phyloP scores from a whole-genome alignment of 345 rosid genomes.

The Lumnitzera racemosa region DNA sequence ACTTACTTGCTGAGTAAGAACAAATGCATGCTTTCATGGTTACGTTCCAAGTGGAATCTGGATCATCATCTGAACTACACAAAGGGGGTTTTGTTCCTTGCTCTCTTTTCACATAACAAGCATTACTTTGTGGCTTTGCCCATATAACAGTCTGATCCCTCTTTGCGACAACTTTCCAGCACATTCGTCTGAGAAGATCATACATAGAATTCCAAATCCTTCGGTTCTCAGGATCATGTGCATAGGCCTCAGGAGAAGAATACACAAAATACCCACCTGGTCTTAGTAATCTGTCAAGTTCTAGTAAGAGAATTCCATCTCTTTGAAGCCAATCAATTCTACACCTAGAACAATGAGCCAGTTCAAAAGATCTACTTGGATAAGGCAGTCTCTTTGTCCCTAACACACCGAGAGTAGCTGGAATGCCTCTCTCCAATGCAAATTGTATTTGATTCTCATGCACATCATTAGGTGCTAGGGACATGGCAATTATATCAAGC shows the following conservation, averaged over 20 bases:
- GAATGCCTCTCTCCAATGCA: slow-evolving; percentile 94
- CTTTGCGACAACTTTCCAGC: slow-evolving; percentile 76
- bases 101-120: slow-evolving; percentile 76
- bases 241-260: slow-evolving; percentile 98
- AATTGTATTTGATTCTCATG: slow-evolving; percentile 98
- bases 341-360: slow-evolving; percentile 95
- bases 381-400: slow-evolving; percentile 95
- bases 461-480: slow-evolving; percentile 96
- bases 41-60: slow-evolving; percentile 86
- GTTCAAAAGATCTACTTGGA: slow-evolving; percentile 96
- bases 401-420: slow-evolving; percentile 87
- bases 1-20: slow-evolving; percentile 79
- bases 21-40: slow-evolving; percentile 85
- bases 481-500: slow-evolving; percentile 77
- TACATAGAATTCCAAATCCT: slow-evolving; percentile 80
- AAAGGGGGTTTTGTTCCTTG: slow-evolving; percentile 63
- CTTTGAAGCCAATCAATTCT: slow-evolving; percentile 98
- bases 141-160: slow-evolving; percentile 89
- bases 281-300: slow-evolving; percentile 89
- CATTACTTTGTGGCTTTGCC: slow-evolving; percentile 77
- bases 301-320: slow-evolving; percentile 85
- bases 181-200: slow-evolving; percentile 77
- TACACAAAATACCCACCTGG: slow-evolving; percentile 97
- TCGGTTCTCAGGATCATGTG: slow-evolving; percentile 73
- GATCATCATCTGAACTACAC: slow-evolving; percentile 68